Evolutionary conservation across 768 basidiomycete genomes (phyloP).

Genomic region (Arthromyces matolae): DNA sequence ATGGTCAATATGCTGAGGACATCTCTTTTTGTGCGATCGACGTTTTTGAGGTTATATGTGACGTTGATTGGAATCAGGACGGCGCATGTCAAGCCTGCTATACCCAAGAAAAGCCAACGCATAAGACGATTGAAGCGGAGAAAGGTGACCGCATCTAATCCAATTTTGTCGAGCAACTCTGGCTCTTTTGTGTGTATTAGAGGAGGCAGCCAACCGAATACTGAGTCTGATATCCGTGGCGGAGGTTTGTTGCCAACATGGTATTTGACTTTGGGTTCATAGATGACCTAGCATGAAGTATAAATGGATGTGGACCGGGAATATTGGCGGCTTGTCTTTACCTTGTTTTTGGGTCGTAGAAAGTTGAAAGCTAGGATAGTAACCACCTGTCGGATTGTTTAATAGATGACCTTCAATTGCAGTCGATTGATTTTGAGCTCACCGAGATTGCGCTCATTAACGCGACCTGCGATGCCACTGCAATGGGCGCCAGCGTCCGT

Average conservation of each 20-base stretch:
- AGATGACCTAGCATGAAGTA: conserved; percentile 57
- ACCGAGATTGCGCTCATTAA: conserved; percentile 75
- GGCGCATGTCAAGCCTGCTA: conserved; percentile 62
- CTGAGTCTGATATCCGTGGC: conserved; percentile 74
- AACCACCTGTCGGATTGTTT: conserved; percentile 38
- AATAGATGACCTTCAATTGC: conserved; percentile 1
- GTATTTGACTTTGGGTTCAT: conserved; percentile 93
- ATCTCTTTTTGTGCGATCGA: conserved; percentile 49
- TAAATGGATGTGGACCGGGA: conserved; percentile 2
- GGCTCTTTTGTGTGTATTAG: conserved; percentile 81
- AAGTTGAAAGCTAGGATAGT: conserved; percentile 77
- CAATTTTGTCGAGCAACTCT: conserved; percentile 84
- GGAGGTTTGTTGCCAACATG: conserved; percentile 74
- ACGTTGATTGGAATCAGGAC: conserved; percentile 86
- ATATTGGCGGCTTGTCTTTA: conserved; percentile 25
- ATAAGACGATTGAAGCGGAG: conserved; percentile 88
- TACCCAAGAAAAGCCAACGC: conserved; percentile 63
- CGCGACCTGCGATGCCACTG: conserved; percentile 73
- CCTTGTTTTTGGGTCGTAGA: conserved; percentile 88
- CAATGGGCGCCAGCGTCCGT: conserved; percentile 74
- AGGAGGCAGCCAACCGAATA: conserved; percentile 90
- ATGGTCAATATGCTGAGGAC: conserved; percentile 81
- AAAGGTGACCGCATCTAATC: conserved; percentile 90
- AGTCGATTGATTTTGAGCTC: conserved; percentile 23
- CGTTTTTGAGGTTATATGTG: conserved; percentile 72